These are phyloP conservation scores for Colletotrichum brevisporum DNA, from an alignment of 2,329 filamentous ascomycete species.

Conservation along the genomic window DNA sequence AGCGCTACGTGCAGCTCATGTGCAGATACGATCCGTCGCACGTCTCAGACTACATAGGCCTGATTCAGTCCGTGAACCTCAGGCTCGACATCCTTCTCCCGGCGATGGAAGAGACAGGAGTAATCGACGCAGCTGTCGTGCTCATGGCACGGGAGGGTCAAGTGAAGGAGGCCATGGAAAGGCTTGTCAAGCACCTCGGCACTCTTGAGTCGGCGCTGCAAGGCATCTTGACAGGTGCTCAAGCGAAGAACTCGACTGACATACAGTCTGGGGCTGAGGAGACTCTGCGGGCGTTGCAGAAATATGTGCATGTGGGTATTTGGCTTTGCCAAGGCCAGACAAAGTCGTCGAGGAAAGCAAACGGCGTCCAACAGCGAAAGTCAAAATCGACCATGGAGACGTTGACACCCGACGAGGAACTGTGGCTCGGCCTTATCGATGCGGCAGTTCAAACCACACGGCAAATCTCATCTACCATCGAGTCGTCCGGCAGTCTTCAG, in stretches of 20 bases:
- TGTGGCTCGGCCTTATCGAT: slow-evolving; percentile 75
- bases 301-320: slow-evolving; percentile 92
- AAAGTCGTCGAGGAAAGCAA: slow-evolving; percentile 67
- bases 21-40: slow-evolving; percentile 86
- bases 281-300: slow-evolving; percentile 83
- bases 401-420: slow-evolving; percentile 66
- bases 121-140: slow-evolving; percentile 92
- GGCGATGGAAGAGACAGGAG: slow-evolving; percentile 88
- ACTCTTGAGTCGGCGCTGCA: slow-evolving; percentile 85
- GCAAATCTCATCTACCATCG: slow-evolving; percentile 71
- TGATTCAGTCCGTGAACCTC: slow-evolving; percentile 82
- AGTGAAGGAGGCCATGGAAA: slow-evolving; percentile 84
- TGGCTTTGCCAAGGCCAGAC: slow-evolving; percentile 95
- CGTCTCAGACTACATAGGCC: slow-evolving; percentile 87
- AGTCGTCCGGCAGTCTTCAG: slow-evolving; percentile 43
- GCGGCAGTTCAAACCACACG: slow-evolving; percentile 74
- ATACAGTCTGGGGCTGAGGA: slow-evolving; percentile 78
- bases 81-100: slow-evolving; percentile 81
- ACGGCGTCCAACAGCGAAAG: slow-evolving; percentile 63
- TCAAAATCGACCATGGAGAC: slow-evolving; percentile 60
- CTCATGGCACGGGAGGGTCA: slow-evolving; percentile 92
- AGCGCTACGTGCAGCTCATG: slow-evolving; percentile 91
- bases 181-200: slow-evolving; percentile 84
- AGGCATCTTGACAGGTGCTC: slow-evolving; percentile 76
- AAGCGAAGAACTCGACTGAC: slow-evolving; percentile 65